Conservation (phyloP, 805 yeast species). For the Lachancea dasiensis region DNA sequence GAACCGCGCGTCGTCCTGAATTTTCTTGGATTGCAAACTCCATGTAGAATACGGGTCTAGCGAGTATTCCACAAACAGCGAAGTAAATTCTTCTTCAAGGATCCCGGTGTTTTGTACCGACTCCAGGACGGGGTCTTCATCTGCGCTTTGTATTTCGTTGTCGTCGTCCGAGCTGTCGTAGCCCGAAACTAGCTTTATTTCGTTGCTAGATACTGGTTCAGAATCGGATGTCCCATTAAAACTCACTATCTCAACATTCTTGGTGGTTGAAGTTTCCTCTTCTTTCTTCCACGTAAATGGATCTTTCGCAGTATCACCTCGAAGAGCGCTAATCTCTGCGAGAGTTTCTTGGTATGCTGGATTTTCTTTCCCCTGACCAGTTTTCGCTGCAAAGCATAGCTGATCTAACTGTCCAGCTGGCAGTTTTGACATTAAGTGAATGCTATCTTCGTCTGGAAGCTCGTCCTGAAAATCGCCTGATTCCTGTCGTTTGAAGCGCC, state of each 20-base stretch:
- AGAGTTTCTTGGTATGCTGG: constrained; percentile 7
- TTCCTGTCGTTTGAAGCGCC: constrained; percentile 35
- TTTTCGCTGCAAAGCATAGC: constrained; percentile 25
- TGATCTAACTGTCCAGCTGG: constrained; percentile 26
- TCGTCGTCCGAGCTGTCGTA: constrained; percentile 18
- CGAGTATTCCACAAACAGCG: constrained; percentile 31
- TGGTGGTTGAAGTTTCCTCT: too few species aligned
- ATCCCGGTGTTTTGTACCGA: too few species aligned
- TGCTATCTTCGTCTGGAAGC: constrained; percentile 31
- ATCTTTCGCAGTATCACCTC: too few species aligned
- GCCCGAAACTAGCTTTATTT: constrained; percentile 14
- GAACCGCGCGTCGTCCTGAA: constrained; percentile 41
- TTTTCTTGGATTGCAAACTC: constrained; percentile 39
- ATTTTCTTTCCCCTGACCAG: constrained; percentile 9
- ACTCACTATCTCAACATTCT: too few species aligned
- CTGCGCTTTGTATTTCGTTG: constrained; percentile 10
- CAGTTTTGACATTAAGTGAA: constrained; percentile 22
- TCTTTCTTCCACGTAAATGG: too few species aligned
- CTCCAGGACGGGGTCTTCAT: too few species aligned
- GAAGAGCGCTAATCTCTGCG: too few species aligned
- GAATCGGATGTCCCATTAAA: constrained; percentile 7
- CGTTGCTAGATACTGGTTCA: not conserved
- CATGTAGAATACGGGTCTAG: constrained; percentile 44
- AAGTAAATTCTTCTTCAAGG: constrained; percentile 25
- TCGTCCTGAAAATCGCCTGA: constrained; percentile 34